These are phyloP conservation scores for Starmerella apicola DNA, from an alignment of 805 yeast genomes.

Conservation along the genomic window DNA sequence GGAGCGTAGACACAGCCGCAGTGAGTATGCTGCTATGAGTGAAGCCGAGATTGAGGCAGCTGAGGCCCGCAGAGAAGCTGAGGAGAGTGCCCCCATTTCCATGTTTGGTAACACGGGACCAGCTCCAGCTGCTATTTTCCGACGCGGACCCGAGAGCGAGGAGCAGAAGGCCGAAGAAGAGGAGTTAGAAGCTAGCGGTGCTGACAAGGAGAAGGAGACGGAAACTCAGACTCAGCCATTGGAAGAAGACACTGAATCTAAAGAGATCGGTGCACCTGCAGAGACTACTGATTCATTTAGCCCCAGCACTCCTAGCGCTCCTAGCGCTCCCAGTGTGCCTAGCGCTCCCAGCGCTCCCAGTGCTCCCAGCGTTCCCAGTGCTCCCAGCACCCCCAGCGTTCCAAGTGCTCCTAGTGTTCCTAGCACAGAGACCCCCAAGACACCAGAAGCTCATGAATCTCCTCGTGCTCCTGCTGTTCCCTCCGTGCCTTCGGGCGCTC, in stretches of 20 bases:
- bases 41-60: slow-evolving; percentile 18
- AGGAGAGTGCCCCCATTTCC: slow-evolving; percentile 14
- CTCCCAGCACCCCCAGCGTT: neutral
- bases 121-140: slow-evolving; percentile 4
- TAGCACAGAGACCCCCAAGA: too few relatives aligned
- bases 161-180: neutral
- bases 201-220: too few relatives aligned
- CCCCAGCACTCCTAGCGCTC: neutral
- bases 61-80: slow-evolving; percentile 19
- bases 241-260: too few relatives aligned
- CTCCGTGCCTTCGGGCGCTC: too few relatives aligned
- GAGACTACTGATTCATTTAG: too few relatives aligned
- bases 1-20: slow-evolving; percentile 14
- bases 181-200: too few relatives aligned
- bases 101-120: slow-evolving; percentile 11
- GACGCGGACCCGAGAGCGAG: neutral
- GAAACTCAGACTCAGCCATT: too few relatives aligned
- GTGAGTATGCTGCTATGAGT: slow-evolving; percentile 16
- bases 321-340: slow-evolving; percentile 2
- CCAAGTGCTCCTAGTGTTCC: neutral
- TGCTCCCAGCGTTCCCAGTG: neutral
- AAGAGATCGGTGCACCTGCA: too few relatives aligned
- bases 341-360: slow-evolving; percentile 3
- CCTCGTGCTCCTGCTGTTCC: too few relatives aligned
- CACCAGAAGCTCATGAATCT: too few relatives aligned